Percentiles rank a stretch among this genome's conserved stretches.
These are phyloP conservation scores for Cyamopsis tetragonoloba DNA, from an alignment of 306 rosid genomes.

Conservation along the genomic window DNA sequence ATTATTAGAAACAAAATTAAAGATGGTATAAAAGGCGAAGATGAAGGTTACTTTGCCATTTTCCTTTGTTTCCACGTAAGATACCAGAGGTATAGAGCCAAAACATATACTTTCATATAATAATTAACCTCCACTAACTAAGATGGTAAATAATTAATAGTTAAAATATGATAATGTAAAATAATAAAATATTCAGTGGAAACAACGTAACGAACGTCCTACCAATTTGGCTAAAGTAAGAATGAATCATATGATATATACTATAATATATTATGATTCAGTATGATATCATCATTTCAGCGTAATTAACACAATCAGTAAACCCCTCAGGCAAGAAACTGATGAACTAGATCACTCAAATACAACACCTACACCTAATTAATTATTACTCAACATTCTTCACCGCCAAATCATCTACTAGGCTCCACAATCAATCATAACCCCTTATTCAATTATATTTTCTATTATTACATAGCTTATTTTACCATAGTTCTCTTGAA, in stretches of 20 bases:
- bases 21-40: background rate
- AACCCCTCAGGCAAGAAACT: slow-evolving; percentile 48
- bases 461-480: background rate
- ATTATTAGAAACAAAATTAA: too few species aligned
- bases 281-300: slow-evolving; percentile 51
- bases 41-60: background rate
- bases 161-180: too few species aligned
- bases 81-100: background rate
- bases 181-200: background rate
- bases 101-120: background rate
- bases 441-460: background rate
- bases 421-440: slow-evolving; percentile 30
- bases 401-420: slow-evolving; percentile 34
- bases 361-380: too few species aligned
- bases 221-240: slow-evolving; percentile 8
- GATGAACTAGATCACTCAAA: slow-evolving; percentile 30
- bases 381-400: slow-evolving; percentile 42
- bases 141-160: background rate
- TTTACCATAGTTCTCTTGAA: too few species aligned
- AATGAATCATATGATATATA: too few species aligned
- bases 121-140: background rate
- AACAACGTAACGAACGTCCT: slow-evolving; percentile 37
- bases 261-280: background rate
- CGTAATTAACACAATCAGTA: slow-evolving; percentile 39
- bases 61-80: background rate